phyloP scores from a whole-genome alignment of 805 yeast genomes.

The Suhomyces vadensis region DNA sequence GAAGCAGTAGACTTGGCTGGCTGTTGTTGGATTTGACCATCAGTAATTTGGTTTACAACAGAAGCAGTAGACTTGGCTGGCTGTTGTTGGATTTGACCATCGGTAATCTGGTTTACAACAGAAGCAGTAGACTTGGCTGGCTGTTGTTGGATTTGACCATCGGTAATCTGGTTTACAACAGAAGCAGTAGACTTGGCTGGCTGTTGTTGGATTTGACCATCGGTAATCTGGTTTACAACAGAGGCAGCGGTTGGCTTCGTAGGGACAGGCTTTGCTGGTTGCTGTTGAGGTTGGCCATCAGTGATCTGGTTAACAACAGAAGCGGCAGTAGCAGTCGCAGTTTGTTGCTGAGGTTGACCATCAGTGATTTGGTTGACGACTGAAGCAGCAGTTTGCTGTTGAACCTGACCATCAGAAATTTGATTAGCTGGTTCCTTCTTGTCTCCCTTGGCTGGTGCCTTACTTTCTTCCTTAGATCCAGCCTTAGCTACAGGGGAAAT shows the following conservation, averaged over 20 bases:
- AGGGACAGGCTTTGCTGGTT: conserved; percentile 7
- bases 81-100: conserved; percentile 34
- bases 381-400: conserved; percentile 25
- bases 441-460: conserved; percentile 12
- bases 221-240: conserved; percentile 31
- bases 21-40: conserved; percentile 30
- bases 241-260: conserved; percentile 24
- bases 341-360: conserved; percentile 37
- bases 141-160: conserved; percentile 34
- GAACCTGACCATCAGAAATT: conserved; percentile 62
- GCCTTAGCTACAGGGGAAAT: conserved; percentile 23
- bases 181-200: conserved; percentile 26
- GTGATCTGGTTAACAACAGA: conserved; percentile 31
- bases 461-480: conserved; percentile 15
- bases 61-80: conserved; percentile 24
- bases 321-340: conserved; percentile 25
- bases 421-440: conserved; percentile 11
- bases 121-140: conserved; percentile 29
- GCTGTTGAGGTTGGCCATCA: conserved; percentile 59
- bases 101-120: conserved; percentile 31
- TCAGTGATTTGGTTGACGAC: conserved; percentile 33
- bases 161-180: conserved; percentile 32
- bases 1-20: conserved; percentile 15
- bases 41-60: conserved; percentile 39
- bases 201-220: conserved; percentile 38